Base-by-base conservation (phyloP, 2,329 filamentous ascomycete species). In the Berkeleyomyces rouxiae region DNA sequence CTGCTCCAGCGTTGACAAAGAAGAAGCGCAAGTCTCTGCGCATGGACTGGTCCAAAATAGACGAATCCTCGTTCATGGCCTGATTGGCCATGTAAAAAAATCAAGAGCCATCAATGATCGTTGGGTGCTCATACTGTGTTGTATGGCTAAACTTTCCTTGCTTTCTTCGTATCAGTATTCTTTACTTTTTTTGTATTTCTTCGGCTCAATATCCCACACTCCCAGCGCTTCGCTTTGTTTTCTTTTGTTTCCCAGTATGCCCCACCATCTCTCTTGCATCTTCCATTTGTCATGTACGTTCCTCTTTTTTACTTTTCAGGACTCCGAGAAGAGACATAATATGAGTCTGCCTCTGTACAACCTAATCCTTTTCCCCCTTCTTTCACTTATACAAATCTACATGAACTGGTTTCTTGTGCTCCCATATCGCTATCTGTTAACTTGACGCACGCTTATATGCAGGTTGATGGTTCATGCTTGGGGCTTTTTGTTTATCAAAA, bases 31-130 rank as follows among this genome's bases (percentile, higher is more conserved):
- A 37, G 40, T 16, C 37, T 31, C 10, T 31, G 16, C 23, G 23
- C 13, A 49, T 62, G 61, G 33, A 57, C 36, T 63, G 61, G 55
- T 40, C 55, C 1, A 46, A 36, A 36, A 37, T 63, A 2, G 61
- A 63, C 13, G 55, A 58, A 43, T 31, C 31, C 33, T 63, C 61
- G 4, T 55, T 63, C n/a, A 9, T 59, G 11, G 44, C 55, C 10
- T 63, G 57, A 62, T 37, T 36, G 11, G 61, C 43, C 33, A n/a
- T 51, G 7, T 13, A 31, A 7, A 7, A 60, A n/a, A 31, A 33
- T 36, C 23, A 59, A 43, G 58, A 40, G n/a, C 10, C 13, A 5
- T 16, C 36, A 13, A 51, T 23, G 7, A 47, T 31, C 10, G 9
- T 13, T 33, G n/a, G 1, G 10, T 3, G 1, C 11, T 5, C 16